Evolutionary conservation across 2,329 filamentous ascomycete species (phyloP).

Genomic region (Onygenales sp.): DNA sequence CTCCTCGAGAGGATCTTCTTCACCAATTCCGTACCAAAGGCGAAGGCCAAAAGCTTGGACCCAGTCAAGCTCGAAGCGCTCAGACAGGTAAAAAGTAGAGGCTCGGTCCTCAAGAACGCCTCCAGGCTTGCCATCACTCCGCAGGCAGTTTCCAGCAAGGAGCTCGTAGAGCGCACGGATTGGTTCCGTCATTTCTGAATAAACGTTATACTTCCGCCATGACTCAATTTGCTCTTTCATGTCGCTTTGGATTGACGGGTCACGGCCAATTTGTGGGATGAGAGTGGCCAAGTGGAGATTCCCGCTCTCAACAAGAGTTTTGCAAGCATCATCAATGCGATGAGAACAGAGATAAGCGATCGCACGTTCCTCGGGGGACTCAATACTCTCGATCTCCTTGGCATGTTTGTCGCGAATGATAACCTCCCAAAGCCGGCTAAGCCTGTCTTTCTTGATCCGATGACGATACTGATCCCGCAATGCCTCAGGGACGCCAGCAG

Average conservation of each 20-base stretch:
- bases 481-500: constrained; percentile 29
- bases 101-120: constrained; percentile 70
- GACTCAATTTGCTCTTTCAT: constrained; percentile 71
- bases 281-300: constrained; percentile 80
- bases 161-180: constrained; percentile 85
- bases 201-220: constrained; percentile 73
- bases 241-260: constrained; percentile 58
- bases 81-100: constrained; percentile 70
- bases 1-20: constrained; percentile 57
- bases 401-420: constrained; percentile 54
- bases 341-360: constrained; percentile 70
- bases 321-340: constrained; percentile 73
- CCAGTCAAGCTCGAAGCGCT: constrained; percentile 83
- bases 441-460: constrained; percentile 40
- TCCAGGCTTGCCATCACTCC: constrained; percentile 64
- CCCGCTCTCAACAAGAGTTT: constrained; percentile 62
- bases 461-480: constrained; percentile 30
- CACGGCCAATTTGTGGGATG: constrained; percentile 70
- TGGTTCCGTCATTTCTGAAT: constrained; percentile 77
- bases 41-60: constrained; percentile 84
- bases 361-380: constrained; percentile 70
- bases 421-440: constrained; percentile 33
- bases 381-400: constrained; percentile 54
- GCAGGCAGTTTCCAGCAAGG: constrained; percentile 75
- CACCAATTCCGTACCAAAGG: constrained; percentile 73